Evolutionary conservation across 1,139 yeast genomes (phyloP), one percentile per base, ranked within the genome.

Genomic region (Saccharomycopsis hybrid): DNA sequence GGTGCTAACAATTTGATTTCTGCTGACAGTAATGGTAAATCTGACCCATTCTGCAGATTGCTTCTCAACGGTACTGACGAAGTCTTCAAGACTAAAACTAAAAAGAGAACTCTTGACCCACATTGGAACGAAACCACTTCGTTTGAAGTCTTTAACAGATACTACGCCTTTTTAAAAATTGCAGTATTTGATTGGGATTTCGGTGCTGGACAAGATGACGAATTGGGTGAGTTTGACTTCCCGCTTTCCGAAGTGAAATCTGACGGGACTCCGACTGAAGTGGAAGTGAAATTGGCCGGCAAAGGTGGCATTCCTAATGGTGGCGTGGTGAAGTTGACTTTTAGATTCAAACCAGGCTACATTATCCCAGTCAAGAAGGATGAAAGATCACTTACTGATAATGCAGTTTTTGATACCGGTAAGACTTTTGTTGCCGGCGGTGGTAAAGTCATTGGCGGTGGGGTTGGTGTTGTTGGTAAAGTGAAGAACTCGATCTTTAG

Each of bases 151-250:
- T 71, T 73, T 29, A 77, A 85, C 63, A 77, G 86, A 61, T 78
- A 76, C 51, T 81, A 80, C 61, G 78, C 88, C 9, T 65, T 67
- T 3, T 66, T 90, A 52, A 69, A 70, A 53, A 72, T 86, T 46
- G 77, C 73, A 51, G 79, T 86, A 33, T 74, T 65, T 60, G 98
- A 92, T 64, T 90, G 97, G 96, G 98, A 92, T 67, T 78, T 90
- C 57, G 96, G 96, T 56, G 80, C 85, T 31, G 87, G 82, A 56
- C 79, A 77, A 55, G 94, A 92, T 65, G 97, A 92, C 65, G 72
- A 75, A 54, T 72, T 92, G 53, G 96, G 97, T 51, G 69, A 69
- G 36, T 88, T 82, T n/a, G 60, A 62, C 30, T 63, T 89, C 53
- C 74, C 78, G 18, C 68, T 92, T 55, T 65, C 77, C 0, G 78